These are phyloP conservation scores for Zea luxurians DNA, from an alignment of 176 grass and related monocot genomes.

Conservation along the genomic window DNA sequence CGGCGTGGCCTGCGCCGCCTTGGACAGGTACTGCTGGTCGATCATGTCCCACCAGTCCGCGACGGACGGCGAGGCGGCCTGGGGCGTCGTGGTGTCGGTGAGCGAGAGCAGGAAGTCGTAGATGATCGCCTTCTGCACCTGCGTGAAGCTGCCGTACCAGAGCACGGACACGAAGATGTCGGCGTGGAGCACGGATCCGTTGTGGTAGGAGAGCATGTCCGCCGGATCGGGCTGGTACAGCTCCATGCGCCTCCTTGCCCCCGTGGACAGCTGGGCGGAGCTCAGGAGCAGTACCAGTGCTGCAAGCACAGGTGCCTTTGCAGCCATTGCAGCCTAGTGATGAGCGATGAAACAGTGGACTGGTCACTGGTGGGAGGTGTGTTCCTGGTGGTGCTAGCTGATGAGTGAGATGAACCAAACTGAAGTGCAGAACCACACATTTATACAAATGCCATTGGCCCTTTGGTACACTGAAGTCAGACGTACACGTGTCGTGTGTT, in stretches of 20 bases:
- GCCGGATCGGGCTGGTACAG: conserved; percentile 41
- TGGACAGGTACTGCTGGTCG: conserved; percentile 65
- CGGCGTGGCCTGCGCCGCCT: conserved; percentile 19
- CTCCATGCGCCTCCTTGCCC: conserved; percentile 53
- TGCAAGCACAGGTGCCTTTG: conserved; percentile 13
- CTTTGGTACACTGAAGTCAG: background rate
- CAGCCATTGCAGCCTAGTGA: conserved; percentile 21
- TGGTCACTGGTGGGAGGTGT: background rate
- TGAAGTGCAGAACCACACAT: background rate
- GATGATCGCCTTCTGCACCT: conserved; percentile 63
- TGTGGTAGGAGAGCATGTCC: conserved; percentile 69
- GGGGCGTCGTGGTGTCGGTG: conserved; percentile 26
- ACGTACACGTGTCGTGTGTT: background rate
- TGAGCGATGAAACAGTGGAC: background rate
- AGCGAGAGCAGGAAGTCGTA: conserved; percentile 76
- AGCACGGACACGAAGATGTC: conserved; percentile 57
- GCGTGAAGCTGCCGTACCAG: conserved; percentile 70
- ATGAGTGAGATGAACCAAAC: background rate
- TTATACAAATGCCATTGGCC: conserved; percentile 16
- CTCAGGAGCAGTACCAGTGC: conserved; percentile 19
- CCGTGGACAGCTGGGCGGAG: conserved; percentile 19
- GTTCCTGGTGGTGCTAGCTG: background rate
- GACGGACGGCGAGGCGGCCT: conserved; percentile 47
- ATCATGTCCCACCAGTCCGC: conserved; percentile 74
- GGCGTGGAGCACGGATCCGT: conserved; percentile 58